Evolutionary conservation across 495 filamentous ascomycete species (phyloP).

Genomic region (Aspergillus biplanus): DNA sequence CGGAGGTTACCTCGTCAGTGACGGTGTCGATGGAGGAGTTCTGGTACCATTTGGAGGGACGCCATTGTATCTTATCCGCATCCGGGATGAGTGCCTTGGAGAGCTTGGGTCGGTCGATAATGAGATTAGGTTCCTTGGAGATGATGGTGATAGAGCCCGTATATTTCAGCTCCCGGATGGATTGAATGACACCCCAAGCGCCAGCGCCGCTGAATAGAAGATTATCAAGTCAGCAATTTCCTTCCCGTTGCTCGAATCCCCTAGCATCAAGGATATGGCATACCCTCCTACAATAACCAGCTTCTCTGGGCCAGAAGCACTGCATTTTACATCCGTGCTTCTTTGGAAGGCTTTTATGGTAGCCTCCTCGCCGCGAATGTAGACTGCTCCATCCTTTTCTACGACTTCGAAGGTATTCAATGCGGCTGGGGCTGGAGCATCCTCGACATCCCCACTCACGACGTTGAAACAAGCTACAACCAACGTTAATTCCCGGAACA

Average conservation of each 20-base stretch:
- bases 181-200: constrained; percentile 76
- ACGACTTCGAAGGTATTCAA: constrained; percentile 77
- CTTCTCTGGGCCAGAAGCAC: constrained; percentile 63
- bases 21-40: constrained; percentile 72
- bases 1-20: constrained; percentile 70
- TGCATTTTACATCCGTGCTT: constrained; percentile 73
- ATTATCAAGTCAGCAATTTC: background rate
- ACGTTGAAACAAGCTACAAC: constrained; percentile 84
- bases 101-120: constrained; percentile 93
- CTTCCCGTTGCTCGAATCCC: background rate
- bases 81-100: constrained; percentile 94
- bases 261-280: constrained; percentile 19
- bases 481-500: background rate
- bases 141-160: constrained; percentile 81
- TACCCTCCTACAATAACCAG: constrained; percentile 87
- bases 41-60: constrained; percentile 76
- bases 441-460: constrained; percentile 88
- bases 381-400: constrained; percentile 80
- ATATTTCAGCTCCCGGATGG: constrained; percentile 79
- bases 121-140: constrained; percentile 78
- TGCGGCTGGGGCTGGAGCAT: constrained; percentile 86
- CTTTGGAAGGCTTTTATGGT: constrained; percentile 78
- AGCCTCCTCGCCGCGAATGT: constrained; percentile 78
- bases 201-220: constrained; percentile 66
- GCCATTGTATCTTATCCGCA: constrained; percentile 71